Evolutionary conservation across 441 rosid genomes (phyloP), one percentile per base, ranked within the genome.

Genomic region (Metrosideros polymorpha): DNA sequence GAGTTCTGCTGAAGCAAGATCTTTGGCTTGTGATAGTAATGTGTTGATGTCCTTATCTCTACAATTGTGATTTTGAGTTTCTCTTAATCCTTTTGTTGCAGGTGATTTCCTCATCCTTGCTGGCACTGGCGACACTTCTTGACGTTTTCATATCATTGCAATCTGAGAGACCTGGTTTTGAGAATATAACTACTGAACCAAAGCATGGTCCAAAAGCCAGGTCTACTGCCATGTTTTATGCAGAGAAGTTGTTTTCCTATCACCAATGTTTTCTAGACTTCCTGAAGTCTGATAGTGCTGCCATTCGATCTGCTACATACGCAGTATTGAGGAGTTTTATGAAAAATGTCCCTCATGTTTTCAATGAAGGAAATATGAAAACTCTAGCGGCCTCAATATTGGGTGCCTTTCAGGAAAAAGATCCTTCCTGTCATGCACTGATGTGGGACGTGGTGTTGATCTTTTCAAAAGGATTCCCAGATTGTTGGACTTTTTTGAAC

Each of bases 401-500:
- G 87, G 99, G 99, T 89, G 93, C 93, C 86, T 96, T 97, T 90
- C 95, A 92, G 88, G 99, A 97, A 92, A 96, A 93, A 83, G 95
- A 97, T 91, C 96, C 97, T 88, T 83, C 90, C 85, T 97, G 99
- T 89, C 98, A 97, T 92, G 91, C 95, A 56, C 91, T 97, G 59
- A 97, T 97, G 97, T 97, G 99, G 99, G 99, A 97, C 49, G 92
- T 91, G 83, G 42, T 96, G 79, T 92, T 97, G 91, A 90, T 97
- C 82, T 94, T 97, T 91, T 93, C 95, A 39, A 95, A 92, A 88
- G 91, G 89, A 84, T 97, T 94, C 90, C 99, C 99, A 42, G 92
- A 93, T 87, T 92, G 98, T 89, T 97, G 99, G 99, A 89, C 50
- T 32, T 84, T 88, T 82, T 47, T 95, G 87, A 95, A 96, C 88